Evolutionary conservation across 2,329 filamentous ascomycete genomes (phyloP), one percentile per base, ranked within the genome.

Genomic region (Aspergillus pseudoglaucus): DNA sequence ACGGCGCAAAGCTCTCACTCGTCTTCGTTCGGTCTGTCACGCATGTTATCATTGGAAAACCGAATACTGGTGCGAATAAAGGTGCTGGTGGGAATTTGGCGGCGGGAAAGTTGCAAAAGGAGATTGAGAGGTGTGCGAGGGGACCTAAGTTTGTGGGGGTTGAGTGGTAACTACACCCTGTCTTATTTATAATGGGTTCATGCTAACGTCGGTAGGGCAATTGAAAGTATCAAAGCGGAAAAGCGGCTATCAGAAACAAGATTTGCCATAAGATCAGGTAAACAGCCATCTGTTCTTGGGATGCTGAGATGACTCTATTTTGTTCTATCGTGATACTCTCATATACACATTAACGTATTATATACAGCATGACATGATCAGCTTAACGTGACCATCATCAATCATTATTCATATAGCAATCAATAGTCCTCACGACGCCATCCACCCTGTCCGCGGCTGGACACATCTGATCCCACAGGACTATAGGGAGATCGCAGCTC

Each of bases 211-310:
- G 33, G 12, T 48, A 88, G 86, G 88, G 81, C 88, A 5, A 69
- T 95, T n/a, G 87, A 94, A 63, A 90, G 88, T 64, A 76, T 95
- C 56, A 87, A 85, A 56, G 82, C 79, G 1, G 85, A 84, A 3
- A 88, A 81, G 63, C 76, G 90, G 47, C 74, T 94, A 38, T 76
- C 86, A 0, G 90, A 96, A 69, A 78, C 83, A 23, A 75, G 80
- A 46, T 95, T 90, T 63, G 76, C 80, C 30, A 64, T 87, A 54
- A 82, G 80, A 56, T 66, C 87, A 44, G 83, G 81, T 6, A 75
- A 78, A 3, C 86, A 90, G 64, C 71, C 71, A 53, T 87, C 83
- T 65, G 80, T 90, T 39, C 78, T 81, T 57, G 72, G 69, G 17
- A 69, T 81, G 56, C 81, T 75, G 55, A 52, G 60, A 50, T 46